phyloP scores from a whole-genome alignment of 192 early-diverging fungal genomes.

The Backusella morwellensis region DNA sequence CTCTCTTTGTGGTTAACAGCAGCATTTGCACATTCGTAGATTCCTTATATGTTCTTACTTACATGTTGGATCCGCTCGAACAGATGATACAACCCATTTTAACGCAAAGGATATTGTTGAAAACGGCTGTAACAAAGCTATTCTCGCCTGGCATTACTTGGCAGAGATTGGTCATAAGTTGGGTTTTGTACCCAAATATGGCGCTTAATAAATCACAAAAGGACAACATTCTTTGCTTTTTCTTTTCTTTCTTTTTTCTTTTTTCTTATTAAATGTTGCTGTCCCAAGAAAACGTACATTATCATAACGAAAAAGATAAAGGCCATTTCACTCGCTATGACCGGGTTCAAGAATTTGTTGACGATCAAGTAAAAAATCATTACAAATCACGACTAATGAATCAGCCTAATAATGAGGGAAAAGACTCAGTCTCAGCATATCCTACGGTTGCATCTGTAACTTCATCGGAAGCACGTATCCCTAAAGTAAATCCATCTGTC shows the following conservation, averaged over 20 bases:
- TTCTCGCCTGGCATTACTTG: constrained; percentile 29
- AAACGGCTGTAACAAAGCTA: constrained; percentile 13
- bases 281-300: neutral
- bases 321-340: neutral
- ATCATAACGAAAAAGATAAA: neutral
- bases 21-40: neutral
- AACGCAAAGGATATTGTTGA: constrained; percentile 9
- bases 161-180: constrained; percentile 24
- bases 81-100: neutral
- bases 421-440: neutral
- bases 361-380: neutral
- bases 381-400: neutral
- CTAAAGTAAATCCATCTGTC: neutral
- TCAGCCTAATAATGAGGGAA: neutral
- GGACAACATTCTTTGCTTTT: neutral
- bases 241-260: neutral
- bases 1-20: neutral
- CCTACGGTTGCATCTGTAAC: neutral
- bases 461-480: neutral
- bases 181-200: constrained; percentile 30
- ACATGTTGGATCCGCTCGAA: constrained; percentile 10
- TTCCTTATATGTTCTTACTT: constrained; percentile 11
- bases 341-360: neutral
- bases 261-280: neutral
- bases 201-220: constrained; percentile 14